Percentiles rank a stretch among this genome's conserved stretches.
Conservation (phyloP, 441 rosid species). For the Adansonia rubrostipa region DNA sequence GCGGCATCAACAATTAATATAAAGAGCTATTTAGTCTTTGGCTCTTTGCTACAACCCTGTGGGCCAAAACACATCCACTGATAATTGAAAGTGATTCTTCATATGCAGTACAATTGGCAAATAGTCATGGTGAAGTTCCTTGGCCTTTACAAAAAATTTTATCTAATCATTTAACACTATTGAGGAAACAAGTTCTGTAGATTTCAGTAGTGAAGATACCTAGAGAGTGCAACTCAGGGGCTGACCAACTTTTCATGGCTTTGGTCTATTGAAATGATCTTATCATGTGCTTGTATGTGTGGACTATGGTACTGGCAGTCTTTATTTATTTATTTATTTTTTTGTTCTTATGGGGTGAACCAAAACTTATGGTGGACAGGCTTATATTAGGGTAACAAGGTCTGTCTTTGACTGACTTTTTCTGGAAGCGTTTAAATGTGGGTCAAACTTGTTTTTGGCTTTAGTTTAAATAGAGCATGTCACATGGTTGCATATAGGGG, state of each 20-base stretch:
- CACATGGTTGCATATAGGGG: not conserved
- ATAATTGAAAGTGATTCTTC: not conserved
- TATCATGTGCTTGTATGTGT: not conserved
- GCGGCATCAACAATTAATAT: not conserved
- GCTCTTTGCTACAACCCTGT: not conserved
- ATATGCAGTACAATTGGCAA: not conserved
- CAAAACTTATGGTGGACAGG: too few relatives aligned
- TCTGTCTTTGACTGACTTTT: too few relatives aligned
- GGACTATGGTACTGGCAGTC: not conserved
- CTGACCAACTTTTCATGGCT: not conserved
- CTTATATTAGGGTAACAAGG: too few relatives aligned
- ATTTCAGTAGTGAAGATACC: not conserved
- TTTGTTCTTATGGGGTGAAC: not conserved
- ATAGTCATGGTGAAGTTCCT: not conserved
- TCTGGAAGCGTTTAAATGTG: too few relatives aligned
- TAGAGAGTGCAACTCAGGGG: not conserved
- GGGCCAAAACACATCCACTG: not conserved
- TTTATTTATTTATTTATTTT: too few relatives aligned
- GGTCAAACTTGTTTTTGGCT: too few relatives aligned
- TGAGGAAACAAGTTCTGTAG: not conserved
- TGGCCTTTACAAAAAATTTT: not conserved
- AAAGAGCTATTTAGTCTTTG: too few relatives aligned
- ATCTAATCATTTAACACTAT: not conserved
- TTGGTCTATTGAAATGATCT: not conserved
- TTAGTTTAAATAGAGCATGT: not conserved